Evolutionary conservation across 192 early-diverging fungal genomes (phyloP).

Genomic region (Geranomyces variabilis): DNA sequence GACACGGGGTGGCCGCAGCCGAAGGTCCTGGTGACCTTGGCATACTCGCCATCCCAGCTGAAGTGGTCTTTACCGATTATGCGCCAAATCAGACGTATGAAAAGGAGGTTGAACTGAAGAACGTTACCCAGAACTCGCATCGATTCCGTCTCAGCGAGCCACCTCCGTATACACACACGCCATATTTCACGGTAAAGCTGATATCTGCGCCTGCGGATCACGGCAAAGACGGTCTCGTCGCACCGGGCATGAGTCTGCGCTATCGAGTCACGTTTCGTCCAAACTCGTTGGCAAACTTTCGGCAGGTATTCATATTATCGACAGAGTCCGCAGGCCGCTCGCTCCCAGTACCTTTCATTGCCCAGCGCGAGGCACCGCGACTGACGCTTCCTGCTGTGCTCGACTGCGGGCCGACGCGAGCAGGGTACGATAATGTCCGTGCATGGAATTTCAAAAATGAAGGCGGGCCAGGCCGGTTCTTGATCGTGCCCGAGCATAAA

Average conservation of each 20-base stretch:
- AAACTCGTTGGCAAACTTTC: conserved; percentile 43
- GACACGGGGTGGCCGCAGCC: not conserved
- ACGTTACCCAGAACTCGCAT: conserved; percentile 41
- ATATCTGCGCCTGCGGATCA: conserved; percentile 33
- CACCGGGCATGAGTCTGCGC: conserved; percentile 48
- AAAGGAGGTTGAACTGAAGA: conserved; percentile 49
- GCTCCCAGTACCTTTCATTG: conserved; percentile 43
- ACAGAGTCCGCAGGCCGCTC: conserved; percentile 34
- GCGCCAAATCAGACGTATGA: conserved; percentile 49
- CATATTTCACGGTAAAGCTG: conserved; percentile 40
- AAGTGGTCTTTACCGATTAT: conserved; percentile 49
- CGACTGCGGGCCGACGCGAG: conserved; percentile 52
- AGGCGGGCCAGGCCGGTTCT: conserved; percentile 50
- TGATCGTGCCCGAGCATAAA: conserved; percentile 33
- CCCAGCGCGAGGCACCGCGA: conserved; percentile 38
- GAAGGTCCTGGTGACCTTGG: conserved; percentile 10
- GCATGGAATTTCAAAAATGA: conserved; percentile 45
- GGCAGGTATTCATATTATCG: conserved; percentile 43
- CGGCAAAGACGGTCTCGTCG: conserved; percentile 45
- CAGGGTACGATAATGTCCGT: conserved; percentile 36
- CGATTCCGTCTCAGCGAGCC: conserved; percentile 44
- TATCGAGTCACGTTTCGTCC: conserved; percentile 51
- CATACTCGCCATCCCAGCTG: conserved; percentile 45
- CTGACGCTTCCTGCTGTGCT: conserved; percentile 47
- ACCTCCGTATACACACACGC: conserved; percentile 44